A percentile compares a stretch with the other conserved stretches of the same genome.
Conservation (phyloP, 805 yeast genomes). For the Candida nanaspora region DNA sequence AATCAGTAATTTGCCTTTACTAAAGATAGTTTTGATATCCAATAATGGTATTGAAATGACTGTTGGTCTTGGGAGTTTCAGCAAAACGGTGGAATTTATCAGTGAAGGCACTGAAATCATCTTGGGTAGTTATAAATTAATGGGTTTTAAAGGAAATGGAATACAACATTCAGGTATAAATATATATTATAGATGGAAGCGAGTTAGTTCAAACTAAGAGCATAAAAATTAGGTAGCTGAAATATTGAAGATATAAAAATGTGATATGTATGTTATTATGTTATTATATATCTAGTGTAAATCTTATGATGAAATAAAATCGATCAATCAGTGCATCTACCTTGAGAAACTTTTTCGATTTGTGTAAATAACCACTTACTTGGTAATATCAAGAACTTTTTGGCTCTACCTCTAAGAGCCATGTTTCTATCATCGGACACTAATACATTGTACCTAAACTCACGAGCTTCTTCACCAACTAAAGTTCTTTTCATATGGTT, state of each 20-base stretch:
- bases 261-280: too few species aligned
- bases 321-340: conserved; percentile 48
- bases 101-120: background rate
- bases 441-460: conserved; percentile 50
- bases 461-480: conserved; percentile 28
- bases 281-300: too few species aligned
- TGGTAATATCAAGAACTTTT: conserved; percentile 48
- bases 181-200: background rate
- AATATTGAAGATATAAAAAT: too few species aligned
- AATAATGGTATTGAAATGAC: background rate
- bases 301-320: too few species aligned
- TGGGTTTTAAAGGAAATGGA: background rate
- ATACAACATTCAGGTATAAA: background rate
- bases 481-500: conserved; percentile 22
- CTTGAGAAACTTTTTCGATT: conserved; percentile 38
- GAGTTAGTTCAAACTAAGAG: too few species aligned
- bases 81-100: background rate
- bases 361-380: conserved; percentile 55
- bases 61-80: background rate
- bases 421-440: conserved; percentile 71
- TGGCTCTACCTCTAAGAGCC: conserved; percentile 55
- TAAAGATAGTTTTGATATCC: background rate
- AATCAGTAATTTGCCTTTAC: background rate
- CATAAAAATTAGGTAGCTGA: too few species aligned
- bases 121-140: background rate